phyloP scores from a whole-genome alignment of 257 asterid genomes.

The Fraxinus cuspidata region DNA sequence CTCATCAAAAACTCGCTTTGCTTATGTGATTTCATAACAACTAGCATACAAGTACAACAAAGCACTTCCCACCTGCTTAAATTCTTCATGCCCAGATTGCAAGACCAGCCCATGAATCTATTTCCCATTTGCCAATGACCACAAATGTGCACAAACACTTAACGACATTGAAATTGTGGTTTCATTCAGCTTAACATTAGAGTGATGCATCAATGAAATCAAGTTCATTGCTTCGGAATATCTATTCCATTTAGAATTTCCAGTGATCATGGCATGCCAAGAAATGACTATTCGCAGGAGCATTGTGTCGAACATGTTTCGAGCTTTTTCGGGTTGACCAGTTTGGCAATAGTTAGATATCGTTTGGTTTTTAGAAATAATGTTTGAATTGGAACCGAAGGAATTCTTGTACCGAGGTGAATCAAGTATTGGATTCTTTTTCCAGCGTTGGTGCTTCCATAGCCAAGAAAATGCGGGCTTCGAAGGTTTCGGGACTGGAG shows the following conservation, averaged over 20 bases:
- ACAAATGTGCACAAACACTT: conserved; percentile 61
- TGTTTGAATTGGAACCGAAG: conserved; percentile 1
- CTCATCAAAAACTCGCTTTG: conserved; percentile 59
- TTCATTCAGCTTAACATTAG: conserved; percentile 51
- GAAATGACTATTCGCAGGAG: conserved; percentile 64
- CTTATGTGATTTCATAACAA: conserved; percentile 46
- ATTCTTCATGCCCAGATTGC: conserved; percentile 53
- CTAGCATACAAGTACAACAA: conserved; percentile 51
- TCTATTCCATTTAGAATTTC: conserved; percentile 50
- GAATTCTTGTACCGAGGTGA: not conserved
- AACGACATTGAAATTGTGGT: conserved; percentile 50
- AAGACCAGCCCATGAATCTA: conserved; percentile 62
- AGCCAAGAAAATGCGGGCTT: conserved; percentile 23
- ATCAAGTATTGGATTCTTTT: conserved; percentile 10
- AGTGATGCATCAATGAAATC: conserved; percentile 53
- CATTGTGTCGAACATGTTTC: conserved; percentile 69
- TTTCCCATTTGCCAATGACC: conserved; percentile 43
- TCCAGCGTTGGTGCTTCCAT: conserved; percentile 51
- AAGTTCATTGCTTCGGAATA: conserved; percentile 40
- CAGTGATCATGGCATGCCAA: conserved; percentile 79
- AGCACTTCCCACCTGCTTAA: conserved; percentile 59
- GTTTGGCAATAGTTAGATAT: conserved; percentile 28
- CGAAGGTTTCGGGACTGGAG: no score
- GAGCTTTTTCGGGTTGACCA: conserved; percentile 55
- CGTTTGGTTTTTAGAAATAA: conserved; percentile 49